Percentiles rank a stretch among this genome's conserved stretches.
Conservation (phyloP, 116 monocot genomes). For the Posidonia oceanica region DNA sequence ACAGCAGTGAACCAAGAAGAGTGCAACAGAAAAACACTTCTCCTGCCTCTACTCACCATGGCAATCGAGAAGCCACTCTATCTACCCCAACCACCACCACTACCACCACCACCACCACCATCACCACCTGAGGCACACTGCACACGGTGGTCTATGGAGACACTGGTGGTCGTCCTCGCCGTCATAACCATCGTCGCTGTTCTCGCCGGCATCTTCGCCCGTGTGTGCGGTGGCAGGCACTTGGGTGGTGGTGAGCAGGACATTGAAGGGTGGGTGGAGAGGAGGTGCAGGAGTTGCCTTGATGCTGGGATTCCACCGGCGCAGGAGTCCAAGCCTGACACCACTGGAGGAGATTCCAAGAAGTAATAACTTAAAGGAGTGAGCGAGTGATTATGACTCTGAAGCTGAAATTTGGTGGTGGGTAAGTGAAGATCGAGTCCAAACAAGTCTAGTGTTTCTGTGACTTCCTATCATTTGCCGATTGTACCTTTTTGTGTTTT, state of each 20-base stretch:
- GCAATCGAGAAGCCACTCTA: neutral
- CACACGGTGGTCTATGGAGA: conserved; percentile 39
- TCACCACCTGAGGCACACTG: neutral
- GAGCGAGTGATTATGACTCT: too few species aligned
- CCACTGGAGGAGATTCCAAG: neutral
- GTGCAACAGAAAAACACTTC: too few species aligned
- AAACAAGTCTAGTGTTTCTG: too few species aligned
- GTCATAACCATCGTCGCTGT: conserved; percentile 51
- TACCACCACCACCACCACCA: neutral
- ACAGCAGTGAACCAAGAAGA: too few species aligned
- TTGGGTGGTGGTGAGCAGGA: conserved; percentile 27
- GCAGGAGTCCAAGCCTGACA: neutral
- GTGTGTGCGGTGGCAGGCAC: conserved; percentile 54
- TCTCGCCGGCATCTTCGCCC: conserved; percentile 46
- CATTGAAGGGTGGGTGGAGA: conserved; percentile 73
- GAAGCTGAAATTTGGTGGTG: too few species aligned
- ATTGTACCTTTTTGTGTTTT: too few species aligned
- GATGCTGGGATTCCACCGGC: conserved; percentile 39
- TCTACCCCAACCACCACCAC: neutral
- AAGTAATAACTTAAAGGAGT: neutral
- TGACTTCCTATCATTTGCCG: too few species aligned
- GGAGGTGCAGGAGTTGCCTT: conserved; percentile 58
- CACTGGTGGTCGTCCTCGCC: conserved; percentile 61
- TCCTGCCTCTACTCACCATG: neutral
- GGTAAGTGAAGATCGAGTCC: too few species aligned